Percentiles rank a stretch among this genome's conserved stretches.
Conservation (phyloP, 345 rosid species). For the Sapria himalayana region DNA sequence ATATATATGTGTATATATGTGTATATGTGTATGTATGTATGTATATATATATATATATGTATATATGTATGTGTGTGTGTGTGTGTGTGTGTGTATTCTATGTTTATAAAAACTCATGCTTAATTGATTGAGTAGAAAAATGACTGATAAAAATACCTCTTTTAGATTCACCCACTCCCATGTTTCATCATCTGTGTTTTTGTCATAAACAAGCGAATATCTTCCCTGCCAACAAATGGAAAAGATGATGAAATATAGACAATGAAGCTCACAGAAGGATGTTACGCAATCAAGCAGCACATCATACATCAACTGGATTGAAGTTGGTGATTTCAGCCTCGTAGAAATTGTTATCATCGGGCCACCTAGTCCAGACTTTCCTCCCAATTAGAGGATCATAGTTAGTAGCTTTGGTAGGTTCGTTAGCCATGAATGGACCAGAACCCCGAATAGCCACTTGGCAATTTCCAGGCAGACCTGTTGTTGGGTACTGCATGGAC, state of each 20-base stretch:
- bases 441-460: constrained; percentile 28
- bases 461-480: constrained; percentile 46
- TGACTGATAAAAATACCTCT: constrained; percentile 34
- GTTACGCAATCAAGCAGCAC: constrained; percentile 3
- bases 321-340: constrained; percentile 78
- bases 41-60: too few relatives aligned
- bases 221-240: constrained; percentile 33
- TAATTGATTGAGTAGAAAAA: too few relatives aligned
- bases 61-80: too few relatives aligned
- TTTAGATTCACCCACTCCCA: constrained; percentile 97
- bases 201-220: constrained; percentile 89
- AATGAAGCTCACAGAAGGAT: too few relatives aligned
- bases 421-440: constrained; percentile 34
- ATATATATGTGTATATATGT: too few relatives aligned
- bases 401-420: constrained; percentile 40
- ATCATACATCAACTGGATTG: constrained; percentile 37
- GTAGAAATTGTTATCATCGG: constrained; percentile 73
- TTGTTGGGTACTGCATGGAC: constrained; percentile 44
- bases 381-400: constrained; percentile 55
- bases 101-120: too few relatives aligned
- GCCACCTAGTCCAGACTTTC: constrained; percentile 98
- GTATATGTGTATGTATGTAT: too few relatives aligned
- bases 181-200: constrained; percentile 49
- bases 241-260: too few relatives aligned
- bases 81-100: too few relatives aligned